A percentile compares a stretch with the other conserved stretches of the same genome.
Evolutionary conservation across 208 protist genomes (phyloP).

Genomic region (Trichomonas vaginalis): DNA sequence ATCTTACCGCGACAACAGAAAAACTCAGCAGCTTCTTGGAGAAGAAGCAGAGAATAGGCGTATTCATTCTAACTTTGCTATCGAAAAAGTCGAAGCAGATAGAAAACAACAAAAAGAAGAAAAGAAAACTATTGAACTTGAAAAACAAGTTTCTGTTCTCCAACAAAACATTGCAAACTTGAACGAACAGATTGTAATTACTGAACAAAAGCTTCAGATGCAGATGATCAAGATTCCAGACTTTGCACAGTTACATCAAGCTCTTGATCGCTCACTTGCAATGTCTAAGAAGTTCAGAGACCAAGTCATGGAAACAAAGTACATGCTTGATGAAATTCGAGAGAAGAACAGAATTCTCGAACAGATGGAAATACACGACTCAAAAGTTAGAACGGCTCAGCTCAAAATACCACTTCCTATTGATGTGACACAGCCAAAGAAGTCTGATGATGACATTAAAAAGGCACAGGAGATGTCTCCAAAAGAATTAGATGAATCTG

Average conservation of each 20-base stretch:
- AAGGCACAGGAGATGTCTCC: neutral
- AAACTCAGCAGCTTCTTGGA: neutral
- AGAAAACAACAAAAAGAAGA: neutral
- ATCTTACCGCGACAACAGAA: neutral
- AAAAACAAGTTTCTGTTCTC: neutral
- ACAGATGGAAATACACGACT: neutral
- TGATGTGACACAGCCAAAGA: neutral
- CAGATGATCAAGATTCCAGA: neutral
- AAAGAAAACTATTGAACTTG: neutral
- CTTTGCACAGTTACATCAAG: neutral
- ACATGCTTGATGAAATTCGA: neutral
- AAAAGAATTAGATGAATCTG: neutral
- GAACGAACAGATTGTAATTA: neutral
- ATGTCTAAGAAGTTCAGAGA: neutral
- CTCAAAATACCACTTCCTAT: neutral
- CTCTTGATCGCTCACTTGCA: neutral
- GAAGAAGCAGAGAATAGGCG: neutral
- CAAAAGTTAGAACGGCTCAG: neutral
- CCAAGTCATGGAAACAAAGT: neutral
- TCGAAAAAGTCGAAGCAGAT: neutral
- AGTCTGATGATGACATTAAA: neutral
- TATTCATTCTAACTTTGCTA: neutral
- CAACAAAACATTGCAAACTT: neutral
- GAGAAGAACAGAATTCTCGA: neutral
- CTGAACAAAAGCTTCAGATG: neutral